Percentiles rank a stretch among this genome's conserved stretches.
Conservation (phyloP, 2,329 filamentous ascomycete species). For the Aspergillus pseudoviridinutans region DNA sequence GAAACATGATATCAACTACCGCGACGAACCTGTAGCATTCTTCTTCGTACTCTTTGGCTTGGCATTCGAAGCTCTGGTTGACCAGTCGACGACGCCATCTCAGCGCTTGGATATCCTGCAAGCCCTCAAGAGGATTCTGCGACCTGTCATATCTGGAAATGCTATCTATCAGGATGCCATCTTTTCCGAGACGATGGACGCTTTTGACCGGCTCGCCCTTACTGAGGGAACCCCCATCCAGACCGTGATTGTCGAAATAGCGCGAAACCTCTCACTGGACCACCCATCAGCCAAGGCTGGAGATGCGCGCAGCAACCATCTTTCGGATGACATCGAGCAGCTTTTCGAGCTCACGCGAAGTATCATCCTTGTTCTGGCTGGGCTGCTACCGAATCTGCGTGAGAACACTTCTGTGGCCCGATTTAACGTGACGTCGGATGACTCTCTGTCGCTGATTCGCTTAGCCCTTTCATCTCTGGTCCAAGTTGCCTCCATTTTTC, state of each 20-base stretch:
- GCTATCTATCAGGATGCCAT: constrained; percentile 95
- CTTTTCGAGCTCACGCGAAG: constrained; percentile 95
- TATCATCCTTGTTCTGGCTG: constrained; percentile 87
- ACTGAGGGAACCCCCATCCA: constrained; percentile 89
- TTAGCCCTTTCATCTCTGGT: constrained; percentile 83
- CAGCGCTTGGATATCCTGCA: constrained; percentile 85
- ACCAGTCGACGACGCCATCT: constrained; percentile 67
- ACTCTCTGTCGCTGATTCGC: constrained; percentile 75
- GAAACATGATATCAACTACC: constrained; percentile 86
- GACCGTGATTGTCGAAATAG: constrained; percentile 88
- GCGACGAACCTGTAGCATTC: constrained; percentile 95
- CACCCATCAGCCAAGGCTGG: constrained; percentile 81
- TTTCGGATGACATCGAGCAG: constrained; percentile 97
- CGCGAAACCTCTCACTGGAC: constrained; percentile 79
- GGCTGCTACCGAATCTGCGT: constrained; percentile 70
- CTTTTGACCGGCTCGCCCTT: constrained; percentile 85
- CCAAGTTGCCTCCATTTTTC: constrained; percentile 92
- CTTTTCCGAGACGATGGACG: constrained; percentile 95
- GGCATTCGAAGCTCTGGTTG: constrained; percentile 90
- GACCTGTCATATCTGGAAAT: constrained; percentile 90
- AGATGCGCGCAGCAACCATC: constrained; percentile 64
- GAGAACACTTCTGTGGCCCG: constrained; percentile 58
- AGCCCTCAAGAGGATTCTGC: constrained; percentile 89
- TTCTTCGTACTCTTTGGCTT: constrained; percentile 98
- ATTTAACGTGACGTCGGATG: constrained; percentile 73